A percentile compares a stretch with the other conserved stretches of the same genome.
Evolutionary conservation across 768 basidiomycete species (phyloP).

Genomic region (Amanita muscaria): DNA sequence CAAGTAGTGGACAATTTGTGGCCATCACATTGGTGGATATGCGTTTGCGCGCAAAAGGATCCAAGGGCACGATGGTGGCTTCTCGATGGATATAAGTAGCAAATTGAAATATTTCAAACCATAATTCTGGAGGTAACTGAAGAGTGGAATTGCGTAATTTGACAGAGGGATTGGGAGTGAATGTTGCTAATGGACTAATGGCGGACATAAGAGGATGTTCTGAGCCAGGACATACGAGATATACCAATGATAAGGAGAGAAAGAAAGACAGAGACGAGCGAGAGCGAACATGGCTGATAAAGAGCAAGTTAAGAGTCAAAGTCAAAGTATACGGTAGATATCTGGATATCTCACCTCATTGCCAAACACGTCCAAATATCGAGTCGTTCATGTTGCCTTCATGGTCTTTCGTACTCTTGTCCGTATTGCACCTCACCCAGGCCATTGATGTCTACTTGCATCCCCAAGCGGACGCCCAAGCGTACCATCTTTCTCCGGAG

Average conservation of each 20-base stretch:
- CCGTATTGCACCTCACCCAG: slow-evolving; percentile 28
- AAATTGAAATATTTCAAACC: slow-evolving; percentile 50
- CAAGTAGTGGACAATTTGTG: slow-evolving; percentile 35
- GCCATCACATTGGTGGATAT: slow-evolving; percentile 36
- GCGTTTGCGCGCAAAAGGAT: slow-evolving; percentile 36
- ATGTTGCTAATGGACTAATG: slow-evolving; percentile 5
- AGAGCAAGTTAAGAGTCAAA: too few relatives aligned
- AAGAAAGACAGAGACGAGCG: slow-evolving; percentile 8
- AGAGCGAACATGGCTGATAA: slow-evolving; percentile 4
- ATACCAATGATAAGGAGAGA: slow-evolving; percentile 12
- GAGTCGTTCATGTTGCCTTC: slow-evolving; percentile 19
- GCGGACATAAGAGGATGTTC: slow-evolving; percentile 5
- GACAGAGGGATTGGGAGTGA: slow-evolving; percentile 6
- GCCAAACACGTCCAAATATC: slow-evolving; percentile 25
- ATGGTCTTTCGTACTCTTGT: slow-evolving; percentile 22
- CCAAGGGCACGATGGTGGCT: slow-evolving; percentile 33
- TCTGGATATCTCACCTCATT: neutral
- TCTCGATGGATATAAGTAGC: slow-evolving; percentile 39
- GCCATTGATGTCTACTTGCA: slow-evolving; percentile 56
- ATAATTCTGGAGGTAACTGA: slow-evolving; percentile 40
- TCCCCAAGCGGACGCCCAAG: slow-evolving; percentile 30
- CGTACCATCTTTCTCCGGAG: slow-evolving; percentile 34
- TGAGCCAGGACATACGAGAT: neutral
- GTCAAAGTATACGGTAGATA: too few relatives aligned
- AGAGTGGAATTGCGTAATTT: slow-evolving; percentile 17